Evolutionary conservation across 2,329 filamentous ascomycete species (phyloP).

Genomic region (Anthostomella pinea): DNA sequence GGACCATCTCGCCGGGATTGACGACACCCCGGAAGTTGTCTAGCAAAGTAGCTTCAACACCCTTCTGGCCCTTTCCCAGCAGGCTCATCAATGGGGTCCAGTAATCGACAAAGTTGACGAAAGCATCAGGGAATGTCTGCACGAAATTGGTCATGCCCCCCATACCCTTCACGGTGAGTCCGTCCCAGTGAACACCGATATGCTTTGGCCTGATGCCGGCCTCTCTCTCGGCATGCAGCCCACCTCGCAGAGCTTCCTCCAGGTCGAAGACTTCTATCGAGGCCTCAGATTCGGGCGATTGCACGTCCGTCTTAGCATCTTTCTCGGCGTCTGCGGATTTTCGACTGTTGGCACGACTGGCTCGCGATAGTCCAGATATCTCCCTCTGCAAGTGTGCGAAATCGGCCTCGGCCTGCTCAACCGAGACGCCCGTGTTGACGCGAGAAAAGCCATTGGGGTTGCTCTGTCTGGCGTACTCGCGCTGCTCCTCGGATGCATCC

Average conservation of each 20-base stretch:
- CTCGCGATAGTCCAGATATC: conserved; percentile 55
- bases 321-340: conserved; percentile 57
- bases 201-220: conserved; percentile 80
- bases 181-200: conserved; percentile 77
- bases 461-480: conserved; percentile 40
- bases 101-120: conserved; percentile 74
- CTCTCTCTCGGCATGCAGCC: conserved; percentile 66
- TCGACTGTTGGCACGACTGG: conserved; percentile 41
- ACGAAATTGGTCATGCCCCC: conserved; percentile 72
- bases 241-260: conserved; percentile 69
- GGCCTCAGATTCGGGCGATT: conserved; percentile 41
- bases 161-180: conserved; percentile 71
- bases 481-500: conserved; percentile 35
- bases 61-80: conserved; percentile 65
- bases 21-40: conserved; percentile 68
- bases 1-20: conserved; percentile 82
- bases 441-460: conserved; percentile 48
- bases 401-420: conserved; percentile 66
- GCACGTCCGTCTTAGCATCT: conserved; percentile 38
- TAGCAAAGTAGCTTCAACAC: conserved; percentile 69
- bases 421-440: conserved; percentile 53
- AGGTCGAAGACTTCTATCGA: conserved; percentile 68
- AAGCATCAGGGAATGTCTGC: conserved; percentile 73
- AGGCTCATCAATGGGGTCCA: conserved; percentile 61
- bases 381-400: conserved; percentile 66